Base-by-base conservation (phyloP, 2,329 filamentous ascomycete species). In the Apiospora malaysiana region DNA sequence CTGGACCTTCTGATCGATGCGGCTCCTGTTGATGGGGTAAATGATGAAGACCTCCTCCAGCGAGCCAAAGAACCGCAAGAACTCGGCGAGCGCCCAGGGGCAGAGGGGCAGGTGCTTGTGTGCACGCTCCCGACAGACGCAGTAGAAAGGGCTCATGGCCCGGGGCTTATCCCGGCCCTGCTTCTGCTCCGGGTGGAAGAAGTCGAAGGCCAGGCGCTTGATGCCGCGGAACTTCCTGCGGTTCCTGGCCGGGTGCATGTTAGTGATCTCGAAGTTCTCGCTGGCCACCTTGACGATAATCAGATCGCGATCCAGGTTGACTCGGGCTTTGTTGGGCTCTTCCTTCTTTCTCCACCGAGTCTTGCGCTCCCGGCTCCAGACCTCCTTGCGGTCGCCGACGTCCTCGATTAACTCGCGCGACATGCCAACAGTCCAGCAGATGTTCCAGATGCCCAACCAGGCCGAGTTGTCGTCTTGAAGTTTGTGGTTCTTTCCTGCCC, bases 21-120 rank as follows among this genome's bases (percentile, higher is more conserved):
- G 66, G 66, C n/a, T 9, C 9, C 10, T 10, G 2, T 4, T 69
- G 4, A 75, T 14, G 42, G 74, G 72, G 14, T 76, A 40, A 9
- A 82, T 71, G 56, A 82, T 68, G 71, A 79, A 81, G 45, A 82
- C 74, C 6, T 70, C 51, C 66, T 78, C 68, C 0, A 82, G 69
- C 25, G 76, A 63, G 0, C 68, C 45, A 45, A 82, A 80, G n/a
- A 71, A 70, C 8, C 75, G 71, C 4, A 81, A 9, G 18, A 79
- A 77, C 14, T 71, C 46, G 5, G 56, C 72, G 18, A 78, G 68
- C 69, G 71, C 73, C 4, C 43, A 2, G 0, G 74, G 74, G 63
- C 79, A 79, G 37, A 32, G 7, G 18, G 8, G 2, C 5, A 27
- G 37, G 16, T 37, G 3, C 46, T 5, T 10, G 16, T 68, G 51